These are phyloP conservation scores for Tylopilus intermedius DNA, from an alignment of 768 basidiomycete genomes.

Conservation along the genomic window DNA sequence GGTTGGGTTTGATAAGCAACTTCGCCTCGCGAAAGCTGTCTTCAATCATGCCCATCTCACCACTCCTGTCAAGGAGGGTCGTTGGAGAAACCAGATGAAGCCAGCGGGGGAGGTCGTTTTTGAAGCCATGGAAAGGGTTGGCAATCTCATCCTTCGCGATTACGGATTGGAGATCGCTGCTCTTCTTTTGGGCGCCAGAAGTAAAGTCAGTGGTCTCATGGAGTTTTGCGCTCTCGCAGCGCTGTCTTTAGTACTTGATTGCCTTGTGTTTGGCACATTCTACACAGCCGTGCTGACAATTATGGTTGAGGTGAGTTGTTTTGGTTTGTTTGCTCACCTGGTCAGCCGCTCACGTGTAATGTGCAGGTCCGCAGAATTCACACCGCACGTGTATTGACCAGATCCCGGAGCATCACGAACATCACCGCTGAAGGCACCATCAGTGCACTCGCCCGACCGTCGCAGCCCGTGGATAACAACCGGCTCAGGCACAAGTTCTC, in stretches of 20 bases:
- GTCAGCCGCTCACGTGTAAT: constrained; percentile 4
- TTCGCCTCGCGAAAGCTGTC: constrained; percentile 84
- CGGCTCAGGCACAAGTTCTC: constrained; percentile 26
- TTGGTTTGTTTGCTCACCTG: constrained; percentile 10
- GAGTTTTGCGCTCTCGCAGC: constrained; percentile 96
- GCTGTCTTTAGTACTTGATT: constrained; percentile 81
- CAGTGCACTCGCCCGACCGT: constrained; percentile 26
- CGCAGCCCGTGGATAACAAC: constrained; percentile 16
- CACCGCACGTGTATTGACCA: constrained; percentile 48
- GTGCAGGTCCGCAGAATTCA: constrained; percentile 66
- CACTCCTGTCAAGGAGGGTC: constrained; percentile 35
- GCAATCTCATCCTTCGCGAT: constrained; percentile 83
- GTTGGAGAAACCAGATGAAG: constrained; percentile 49
- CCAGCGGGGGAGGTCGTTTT: constrained; percentile 82
- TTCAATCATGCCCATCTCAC: constrained; percentile 72
- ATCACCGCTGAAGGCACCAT: constrained; percentile 28
- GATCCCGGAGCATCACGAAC: constrained; percentile 32
- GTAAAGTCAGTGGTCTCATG: constrained; percentile 79
- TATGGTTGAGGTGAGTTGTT: constrained; percentile 81
- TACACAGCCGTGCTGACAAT: constrained; percentile 85
- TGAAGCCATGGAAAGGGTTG: constrained; percentile 74
- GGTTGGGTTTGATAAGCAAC: constrained; percentile 96
- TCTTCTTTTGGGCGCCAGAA: constrained; percentile 79
- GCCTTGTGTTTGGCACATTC: constrained; percentile 84
- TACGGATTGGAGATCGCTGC: constrained; percentile 91